Evolutionary conservation across 2,329 filamentous ascomycete species (phyloP).

Genomic region (Rhynchosporium agropyri): DNA sequence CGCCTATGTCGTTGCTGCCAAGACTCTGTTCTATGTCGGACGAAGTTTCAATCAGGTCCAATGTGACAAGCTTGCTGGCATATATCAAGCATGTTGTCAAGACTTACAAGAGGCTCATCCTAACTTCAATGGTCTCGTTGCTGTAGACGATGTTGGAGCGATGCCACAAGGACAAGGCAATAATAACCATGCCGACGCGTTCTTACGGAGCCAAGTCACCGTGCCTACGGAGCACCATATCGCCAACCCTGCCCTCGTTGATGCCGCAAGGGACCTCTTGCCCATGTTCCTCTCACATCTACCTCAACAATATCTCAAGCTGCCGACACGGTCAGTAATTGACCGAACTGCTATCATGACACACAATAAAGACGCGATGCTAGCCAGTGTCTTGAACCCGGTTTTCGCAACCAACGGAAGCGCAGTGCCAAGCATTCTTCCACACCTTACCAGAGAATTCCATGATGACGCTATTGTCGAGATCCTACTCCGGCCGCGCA

Average conservation of each 20-base stretch:
- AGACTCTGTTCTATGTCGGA: constrained; percentile 64
- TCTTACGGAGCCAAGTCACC: constrained; percentile 49
- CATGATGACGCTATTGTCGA: constrained; percentile 68
- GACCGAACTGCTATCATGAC: constrained; percentile 80
- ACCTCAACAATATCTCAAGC: constrained; percentile 68
- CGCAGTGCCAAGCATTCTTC: constrained; percentile 73
- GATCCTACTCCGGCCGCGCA: constrained; percentile 60
- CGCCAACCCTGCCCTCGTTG: constrained; percentile 49
- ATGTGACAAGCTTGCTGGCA: constrained; percentile 61
- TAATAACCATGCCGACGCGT: constrained; percentile 69
- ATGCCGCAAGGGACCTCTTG: constrained; percentile 64
- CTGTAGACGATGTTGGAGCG: constrained; percentile 35
- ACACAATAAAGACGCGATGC: constrained; percentile 69
- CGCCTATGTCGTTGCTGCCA: constrained; percentile 61
- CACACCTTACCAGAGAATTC: constrained; percentile 72
- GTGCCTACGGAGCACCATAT: constrained; percentile 43
- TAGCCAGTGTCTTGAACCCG: constrained; percentile 82
- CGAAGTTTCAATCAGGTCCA: constrained; percentile 67
- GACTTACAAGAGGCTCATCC: constrained; percentile 63
- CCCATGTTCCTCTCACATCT: constrained; percentile 62
- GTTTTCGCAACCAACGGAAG: constrained; percentile 64
- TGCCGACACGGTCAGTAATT: constrained; percentile 71
- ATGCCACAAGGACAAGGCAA: constrained; percentile 28
- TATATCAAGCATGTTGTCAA: constrained; percentile 71
- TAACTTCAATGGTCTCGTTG: constrained; percentile 38